Percentiles rank a stretch among this genome's conserved stretches.
Conservation (phyloP, 83 land plant species). For the Thuja plicata region DNA sequence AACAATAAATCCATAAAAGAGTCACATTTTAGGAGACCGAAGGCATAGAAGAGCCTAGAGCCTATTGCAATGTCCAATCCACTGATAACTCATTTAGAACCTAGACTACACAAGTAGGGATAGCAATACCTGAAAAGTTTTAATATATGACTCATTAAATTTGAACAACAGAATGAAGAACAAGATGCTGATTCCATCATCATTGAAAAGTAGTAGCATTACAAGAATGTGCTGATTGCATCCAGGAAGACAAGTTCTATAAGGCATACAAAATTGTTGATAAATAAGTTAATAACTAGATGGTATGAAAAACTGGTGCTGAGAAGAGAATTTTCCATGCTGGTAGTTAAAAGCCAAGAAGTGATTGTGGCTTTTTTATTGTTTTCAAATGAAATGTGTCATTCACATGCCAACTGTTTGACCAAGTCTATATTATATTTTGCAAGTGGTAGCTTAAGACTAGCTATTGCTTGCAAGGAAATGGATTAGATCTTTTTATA, state of each 20-base stretch:
- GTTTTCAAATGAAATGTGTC: neutral
- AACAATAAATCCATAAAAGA: neutral
- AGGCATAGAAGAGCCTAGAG: neutral
- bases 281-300: neutral
- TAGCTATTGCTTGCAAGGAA: neutral
- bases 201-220: neutral
- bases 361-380: neutral
- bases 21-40: neutral
- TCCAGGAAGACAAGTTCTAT: slow-evolving; percentile 3
- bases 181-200: neutral
- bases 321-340: neutral
- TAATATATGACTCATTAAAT: neutral
- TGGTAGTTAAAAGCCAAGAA: neutral
- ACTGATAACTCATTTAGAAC: neutral
- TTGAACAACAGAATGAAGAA: neutral
- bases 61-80: neutral
- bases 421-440: neutral
- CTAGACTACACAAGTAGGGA: neutral
- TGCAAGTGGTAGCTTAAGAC: neutral
- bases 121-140: neutral
- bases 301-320: neutral
- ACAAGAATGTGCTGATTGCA: neutral
- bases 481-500: neutral
- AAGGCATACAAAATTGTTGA: neutral
- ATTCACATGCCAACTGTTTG: neutral